Percentiles rank a stretch among this genome's conserved stretches.
Evolutionary conservation across 2,329 filamentous ascomycete genomes (phyloP).

Genomic region (Aspergillus carbonarius): DNA sequence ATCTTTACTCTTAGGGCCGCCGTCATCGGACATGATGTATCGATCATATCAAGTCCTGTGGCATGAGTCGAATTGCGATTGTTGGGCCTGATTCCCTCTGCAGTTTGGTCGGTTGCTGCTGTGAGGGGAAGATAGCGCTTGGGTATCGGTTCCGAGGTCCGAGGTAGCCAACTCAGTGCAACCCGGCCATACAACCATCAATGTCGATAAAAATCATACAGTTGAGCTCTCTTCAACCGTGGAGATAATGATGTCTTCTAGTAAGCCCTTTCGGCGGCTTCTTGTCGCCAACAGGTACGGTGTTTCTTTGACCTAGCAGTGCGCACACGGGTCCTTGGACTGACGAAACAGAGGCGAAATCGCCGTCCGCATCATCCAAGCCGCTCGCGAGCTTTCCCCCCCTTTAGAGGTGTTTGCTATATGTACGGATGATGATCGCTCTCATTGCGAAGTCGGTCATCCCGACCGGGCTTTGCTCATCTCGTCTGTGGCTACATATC

Average conservation of each 20-base stretch:
- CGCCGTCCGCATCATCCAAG: slow-evolving; percentile 59
- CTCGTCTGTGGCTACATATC: slow-evolving; percentile 53
- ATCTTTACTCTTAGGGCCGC: slow-evolving; percentile 10
- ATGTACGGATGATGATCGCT: slow-evolving; percentile 56
- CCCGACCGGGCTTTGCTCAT: slow-evolving; percentile 54
- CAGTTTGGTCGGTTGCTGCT: neutral
- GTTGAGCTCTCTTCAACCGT: neutral
- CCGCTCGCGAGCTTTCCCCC: slow-evolving; percentile 56
- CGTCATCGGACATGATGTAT: slow-evolving; percentile 17
- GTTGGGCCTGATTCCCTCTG: neutral
- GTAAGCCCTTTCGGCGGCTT: slow-evolving; percentile 47
- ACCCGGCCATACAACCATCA: neutral
- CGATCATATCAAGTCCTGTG: neutral
- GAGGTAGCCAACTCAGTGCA: slow-evolving; percentile 12
- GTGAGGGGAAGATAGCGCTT: slow-evolving; percentile 15
- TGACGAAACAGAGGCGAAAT: slow-evolving; percentile 58
- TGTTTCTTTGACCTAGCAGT: neutral
- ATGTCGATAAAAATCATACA: neutral
- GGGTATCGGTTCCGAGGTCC: slow-evolving; percentile 17
- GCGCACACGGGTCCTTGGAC: neutral
- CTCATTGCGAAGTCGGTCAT: slow-evolving; percentile 51
- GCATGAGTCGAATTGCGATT: neutral
- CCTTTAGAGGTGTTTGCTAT: slow-evolving; percentile 56
- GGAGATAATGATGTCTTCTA: slow-evolving; percentile 17
- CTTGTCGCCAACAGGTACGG: slow-evolving; percentile 55